These are phyloP conservation scores for Hymenoscyphus salicellus DNA, from an alignment of 2,329 filamentous ascomycete genomes.

Conservation along the genomic window DNA sequence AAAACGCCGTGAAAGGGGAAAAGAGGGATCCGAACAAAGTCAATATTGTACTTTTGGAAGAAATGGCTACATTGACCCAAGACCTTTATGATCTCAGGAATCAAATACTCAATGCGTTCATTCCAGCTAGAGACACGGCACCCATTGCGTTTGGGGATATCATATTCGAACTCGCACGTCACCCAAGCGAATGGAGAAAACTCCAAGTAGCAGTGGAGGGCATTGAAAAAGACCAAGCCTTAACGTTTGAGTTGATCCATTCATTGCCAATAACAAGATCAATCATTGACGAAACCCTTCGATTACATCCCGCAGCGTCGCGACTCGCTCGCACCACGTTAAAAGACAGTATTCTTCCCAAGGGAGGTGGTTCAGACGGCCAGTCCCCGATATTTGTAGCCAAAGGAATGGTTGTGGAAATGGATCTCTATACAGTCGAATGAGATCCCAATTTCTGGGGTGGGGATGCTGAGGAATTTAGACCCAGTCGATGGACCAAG, in stretches of 20 bases:
- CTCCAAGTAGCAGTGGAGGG: not conserved
- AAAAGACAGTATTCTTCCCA: not conserved
- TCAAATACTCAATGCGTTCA: not conserved
- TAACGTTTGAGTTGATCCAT: not conserved
- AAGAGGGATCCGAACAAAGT: not conserved
- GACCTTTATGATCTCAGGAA: not conserved
- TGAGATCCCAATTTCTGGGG: slow-evolving; percentile 61
- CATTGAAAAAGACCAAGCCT: not conserved
- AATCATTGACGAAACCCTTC: not conserved
- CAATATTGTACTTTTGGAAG: not conserved
- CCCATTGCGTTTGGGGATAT: not conserved
- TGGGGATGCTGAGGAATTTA: slow-evolving; percentile 64
- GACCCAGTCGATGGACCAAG: slow-evolving; percentile 67
- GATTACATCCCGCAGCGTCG: not conserved
- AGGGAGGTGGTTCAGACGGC: not conserved
- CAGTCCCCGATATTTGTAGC: not conserved
- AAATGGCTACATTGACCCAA: not conserved
- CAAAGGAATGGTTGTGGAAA: not conserved
- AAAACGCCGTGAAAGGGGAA: not conserved
- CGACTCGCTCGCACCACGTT: not conserved
- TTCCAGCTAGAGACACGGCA: not conserved
- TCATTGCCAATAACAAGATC: not conserved
- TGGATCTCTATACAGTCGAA: slow-evolving; percentile 17
- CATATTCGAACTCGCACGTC: not conserved
- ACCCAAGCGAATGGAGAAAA: not conserved